Base-by-base conservation (phyloP, 2,329 filamentous ascomycete species). In the Trichoderma sp. region DNA sequence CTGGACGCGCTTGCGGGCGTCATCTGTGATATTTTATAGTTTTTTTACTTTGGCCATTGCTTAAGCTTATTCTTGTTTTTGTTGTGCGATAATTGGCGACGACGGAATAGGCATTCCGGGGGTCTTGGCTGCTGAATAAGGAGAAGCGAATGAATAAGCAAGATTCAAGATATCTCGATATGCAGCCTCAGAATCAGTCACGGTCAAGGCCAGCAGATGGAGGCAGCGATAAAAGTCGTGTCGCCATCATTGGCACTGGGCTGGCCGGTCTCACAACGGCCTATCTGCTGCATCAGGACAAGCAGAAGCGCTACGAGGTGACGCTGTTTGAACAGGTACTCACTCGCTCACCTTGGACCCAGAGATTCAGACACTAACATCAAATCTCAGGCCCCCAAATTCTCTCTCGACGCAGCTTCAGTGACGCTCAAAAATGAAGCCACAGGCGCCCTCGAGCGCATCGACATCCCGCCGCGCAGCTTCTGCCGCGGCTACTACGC, bases 401-500 rank as follows among this genome's bases (percentile, higher is more conserved):
- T 82, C 2, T 79, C 81, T 0, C 78, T 82, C 59, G 80, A 81
- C 70, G 76, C 78, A 8, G 79, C 80, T 1, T 82, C 81, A 0
- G 76, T 82, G 8, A 75, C 79, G 0, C 70, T 82, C 52, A 72
- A 73, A 13, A 76, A 82, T 64, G 73, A 74, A 7, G 71, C 65
- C 10, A 77, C 76, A 7, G 76, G 75, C 53, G 19, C 66, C 1
- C 71, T 72, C 8, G 81, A 82, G 70, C 76, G 79, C 11, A 74
- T 82, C 40, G 80, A 82, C 64, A 67, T 82, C 5, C 81, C 81
- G 5, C 80, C 80, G 76, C 79, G 81, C 31, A 78, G 78, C 4
- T 76, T 75, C 66, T 77, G 78, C 0, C 77, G 75, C 8, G 79
- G 81, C 24, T 89, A 86, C 75, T 89, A 89, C 73, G 75, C 77